Evolutionary conservation across 371 early-diverging fungal genomes (phyloP), one percentile per base, ranked within the genome.

Genomic region (Saksenaea vasiformis): DNA sequence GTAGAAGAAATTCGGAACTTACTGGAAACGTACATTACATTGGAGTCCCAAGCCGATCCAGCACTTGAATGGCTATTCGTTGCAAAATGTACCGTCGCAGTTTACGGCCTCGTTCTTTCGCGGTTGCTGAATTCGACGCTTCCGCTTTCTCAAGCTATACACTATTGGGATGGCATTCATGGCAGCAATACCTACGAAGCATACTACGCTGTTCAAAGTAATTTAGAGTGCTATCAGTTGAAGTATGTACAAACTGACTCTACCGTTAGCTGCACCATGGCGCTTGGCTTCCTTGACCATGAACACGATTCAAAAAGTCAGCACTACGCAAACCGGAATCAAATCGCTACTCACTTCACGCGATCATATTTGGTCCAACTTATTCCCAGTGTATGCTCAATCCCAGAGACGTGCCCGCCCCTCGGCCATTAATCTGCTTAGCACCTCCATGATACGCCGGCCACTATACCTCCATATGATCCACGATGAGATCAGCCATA

Each of bases 101-200:
- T 90, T 14, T 87, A 93, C 64, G 91, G 89, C 0, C 78, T 80
- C 28, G 66, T 89, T 3, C 71, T 91, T 17, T 77, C 84, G 35
- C 75, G 74, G 5, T 71, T 93, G 14, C 71, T 93, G 35, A 82
- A 82, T 19, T 77, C 86, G 3, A 88, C 88, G 5, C 70, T 91
- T 35, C 89, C 89, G 0, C 62, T 91, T 47, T 80, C 88, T 3
- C 80, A 82, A 37, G 85, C 90, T 35, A 84, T 91, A 28, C 70
- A 80, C 31, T 91, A 90, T 62, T 93, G 93, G 93, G 80, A 84
- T 53, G 72, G 79, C 0, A 77, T 87, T 51, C 80, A 85, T 38
- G 83, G 82, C 24, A 85, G 79, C 27, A 64, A 70, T 3, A 24
- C 72, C 0, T 71, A 80, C 60, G 79, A 85, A 58, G 54, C 72